Base-by-base conservation (phyloP, 1,139 yeast genomes). In the Yamadazyma diddensiae region DNA sequence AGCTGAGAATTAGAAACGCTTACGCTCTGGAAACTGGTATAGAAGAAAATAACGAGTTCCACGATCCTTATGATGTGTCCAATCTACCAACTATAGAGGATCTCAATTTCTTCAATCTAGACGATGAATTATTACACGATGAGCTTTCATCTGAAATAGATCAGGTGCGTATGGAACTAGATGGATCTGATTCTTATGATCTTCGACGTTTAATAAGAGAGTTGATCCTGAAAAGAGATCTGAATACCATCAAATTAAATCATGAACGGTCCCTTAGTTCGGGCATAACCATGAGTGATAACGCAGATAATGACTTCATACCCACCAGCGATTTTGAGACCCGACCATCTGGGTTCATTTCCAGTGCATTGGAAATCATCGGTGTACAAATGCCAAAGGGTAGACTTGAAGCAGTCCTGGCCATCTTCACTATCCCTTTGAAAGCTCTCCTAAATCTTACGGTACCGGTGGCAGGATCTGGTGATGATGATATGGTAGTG, bases 11-110 rank as follows among this genome's bases (percentile, higher is more conserved):
- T 6, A 45, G 73, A 34, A 49, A 53, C 20, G 48, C 53, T 21
- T 62, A 34, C 32, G 20, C 16, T 10, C 18, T 6, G 3, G 15
- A n/a, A 9, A n/a, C 9, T 5, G 39, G 30, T 2, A 31, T 21
- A 16, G 37, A 31, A n/a, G 41, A 34, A 8, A 34, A 21, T 21
- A 12, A 21, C 11, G 23, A 21, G 12, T 7, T 6, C 5, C 23
- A 9, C 5, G 23, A n/a, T n/a, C 8, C n/a, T n/a, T 5, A 7
- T 8, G 24, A 21, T 12, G 9, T 18, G 13, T 16, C 19, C 5
- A 47, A 41, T 11, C 49, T 64, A 5, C 70, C 70, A 2, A 50
- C 64, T 0, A 59, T 63, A 6, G 65, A 62, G 23, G 56, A 55
- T 14, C 35, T 61, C 15, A 50, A 46, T 35, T 42, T 44, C 4